phyloP scores from a whole-genome alignment of 306 rosid genomes.

The Ormosia semicastrata region DNA sequence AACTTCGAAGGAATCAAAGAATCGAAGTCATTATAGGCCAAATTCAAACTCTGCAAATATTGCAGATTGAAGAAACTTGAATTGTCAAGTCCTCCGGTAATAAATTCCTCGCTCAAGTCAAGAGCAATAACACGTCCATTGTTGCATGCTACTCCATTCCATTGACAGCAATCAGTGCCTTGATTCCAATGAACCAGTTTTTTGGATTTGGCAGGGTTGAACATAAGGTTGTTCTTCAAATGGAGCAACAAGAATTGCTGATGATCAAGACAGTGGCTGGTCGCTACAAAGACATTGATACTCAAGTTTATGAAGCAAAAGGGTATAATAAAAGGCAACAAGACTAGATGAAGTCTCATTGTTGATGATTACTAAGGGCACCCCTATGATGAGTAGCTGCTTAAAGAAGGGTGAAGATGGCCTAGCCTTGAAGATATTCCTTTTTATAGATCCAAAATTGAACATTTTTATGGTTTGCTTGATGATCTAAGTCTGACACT shows the following conservation, averaged over 20 bases:
- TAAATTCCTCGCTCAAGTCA: slow-evolving; percentile 29
- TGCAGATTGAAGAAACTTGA: slow-evolving; percentile 31
- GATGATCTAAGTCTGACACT: too few species aligned
- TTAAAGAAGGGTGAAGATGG: not conserved
- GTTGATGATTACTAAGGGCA: not conserved
- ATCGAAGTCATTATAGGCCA: slow-evolving; percentile 20
- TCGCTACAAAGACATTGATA: not conserved
- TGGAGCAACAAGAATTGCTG: slow-evolving; percentile 6
- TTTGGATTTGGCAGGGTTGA: not conserved
- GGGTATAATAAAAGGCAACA: not conserved
- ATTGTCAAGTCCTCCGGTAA: not conserved
- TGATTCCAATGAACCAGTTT: slow-evolving; percentile 31
- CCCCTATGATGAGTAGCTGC: not conserved
- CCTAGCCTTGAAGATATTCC: not conserved
- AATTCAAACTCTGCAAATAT: slow-evolving; percentile 22
- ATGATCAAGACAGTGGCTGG: not conserved
- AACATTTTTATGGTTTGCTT: too few species aligned
- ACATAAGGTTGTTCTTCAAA: slow-evolving; percentile 17
- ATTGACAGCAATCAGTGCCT: slow-evolving; percentile 34
- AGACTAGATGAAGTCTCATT: not conserved
- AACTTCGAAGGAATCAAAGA: slow-evolving; percentile 26
- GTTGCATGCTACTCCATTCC: slow-evolving; percentile 50
- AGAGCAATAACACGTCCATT: slow-evolving; percentile 21
- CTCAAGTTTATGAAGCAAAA: not conserved
- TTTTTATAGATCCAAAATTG: not conserved